A percentile compares a stretch with the other conserved stretches of the same genome.
Evolutionary conservation across 371 early-diverging fungal genomes (phyloP).

Genomic region (Mucor piriformis): DNA sequence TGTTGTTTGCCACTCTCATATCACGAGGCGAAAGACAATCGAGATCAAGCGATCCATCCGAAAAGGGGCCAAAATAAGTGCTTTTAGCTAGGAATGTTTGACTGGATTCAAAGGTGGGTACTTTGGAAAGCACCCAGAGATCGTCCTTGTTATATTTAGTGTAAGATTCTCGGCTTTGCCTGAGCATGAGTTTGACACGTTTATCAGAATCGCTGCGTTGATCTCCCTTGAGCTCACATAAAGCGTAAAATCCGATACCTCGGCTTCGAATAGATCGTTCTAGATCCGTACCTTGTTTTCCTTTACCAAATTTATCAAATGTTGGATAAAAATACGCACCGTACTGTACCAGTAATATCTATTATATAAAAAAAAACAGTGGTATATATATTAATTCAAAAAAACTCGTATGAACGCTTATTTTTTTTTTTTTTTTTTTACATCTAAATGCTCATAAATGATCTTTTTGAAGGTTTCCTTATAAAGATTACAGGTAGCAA

Average conservation of each 20-base stretch:
- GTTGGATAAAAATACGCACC: constrained; percentile 34
- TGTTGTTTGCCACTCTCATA: constrained; percentile 33
- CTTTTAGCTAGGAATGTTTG: constrained; percentile 60
- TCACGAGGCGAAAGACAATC: constrained; percentile 54
- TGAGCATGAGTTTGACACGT: constrained; percentile 32
- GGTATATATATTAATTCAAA: too few relatives aligned
- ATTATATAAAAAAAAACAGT: too few relatives aligned
- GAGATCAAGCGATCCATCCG: constrained; percentile 52
- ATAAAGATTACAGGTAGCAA: constrained; percentile 36
- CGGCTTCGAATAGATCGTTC: constrained; percentile 41
- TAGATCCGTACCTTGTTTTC: constrained; percentile 20
- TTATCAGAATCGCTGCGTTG: not conserved
- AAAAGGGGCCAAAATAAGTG: constrained; percentile 62
- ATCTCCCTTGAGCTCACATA: constrained; percentile 23
- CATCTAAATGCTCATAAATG: constrained; percentile 63
- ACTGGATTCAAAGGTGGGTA: constrained; percentile 48
- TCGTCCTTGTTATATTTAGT: constrained; percentile 64
- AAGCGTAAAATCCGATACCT: constrained; percentile 42
- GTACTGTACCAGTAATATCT: constrained; percentile 44
- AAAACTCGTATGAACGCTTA: too few relatives aligned
- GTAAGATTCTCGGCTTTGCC: constrained; percentile 50
- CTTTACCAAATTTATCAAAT: constrained; percentile 27
- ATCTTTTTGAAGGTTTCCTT: constrained; percentile 48
- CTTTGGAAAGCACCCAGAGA: constrained; percentile 67
- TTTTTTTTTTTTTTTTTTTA: constrained; percentile 12